phyloP scores from a whole-genome alignment of 345 rosid species.

The Microthlaspi erraticum region DNA sequence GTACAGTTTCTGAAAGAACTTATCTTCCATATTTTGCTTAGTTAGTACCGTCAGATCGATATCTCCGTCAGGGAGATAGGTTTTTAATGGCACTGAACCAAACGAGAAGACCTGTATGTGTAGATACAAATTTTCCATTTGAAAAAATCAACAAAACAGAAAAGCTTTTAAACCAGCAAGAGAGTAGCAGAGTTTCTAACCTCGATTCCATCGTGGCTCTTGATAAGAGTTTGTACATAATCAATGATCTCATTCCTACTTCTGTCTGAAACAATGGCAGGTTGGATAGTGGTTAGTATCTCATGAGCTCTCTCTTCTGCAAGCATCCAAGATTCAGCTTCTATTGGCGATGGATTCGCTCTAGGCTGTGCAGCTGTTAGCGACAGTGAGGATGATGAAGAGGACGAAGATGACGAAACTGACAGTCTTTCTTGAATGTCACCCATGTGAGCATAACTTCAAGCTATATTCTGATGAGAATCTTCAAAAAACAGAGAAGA shows the following conservation, averaged over 20 bases:
- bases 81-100: slow-evolving; percentile 85
- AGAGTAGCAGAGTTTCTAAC: slow-evolving; percentile 46
- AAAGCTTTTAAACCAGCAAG: background rate
- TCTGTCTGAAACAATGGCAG: slow-evolving; percentile 64
- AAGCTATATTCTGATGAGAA: slow-evolving; percentile 30
- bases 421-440: slow-evolving; percentile 56
- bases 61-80: slow-evolving; percentile 95
- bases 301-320: slow-evolving; percentile 81
- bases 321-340: slow-evolving; percentile 64
- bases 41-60: slow-evolving; percentile 80
- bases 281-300: slow-evolving; percentile 71
- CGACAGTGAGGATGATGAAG: slow-evolving; percentile 50
- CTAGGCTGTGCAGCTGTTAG: slow-evolving; percentile 44
- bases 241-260: slow-evolving; percentile 66
- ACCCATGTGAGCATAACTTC: slow-evolving; percentile 57
- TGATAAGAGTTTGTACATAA: slow-evolving; percentile 60
- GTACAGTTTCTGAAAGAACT: slow-evolving; percentile 55
- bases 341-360: slow-evolving; percentile 50
- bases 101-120: slow-evolving; percentile 66
- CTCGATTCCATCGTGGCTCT: slow-evolving; percentile 64
- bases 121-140: background rate
- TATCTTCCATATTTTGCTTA: slow-evolving; percentile 62
- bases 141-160: slow-evolving; percentile 22
- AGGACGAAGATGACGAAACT: slow-evolving; percentile 51
- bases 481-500: slow-evolving; percentile 24